Evolutionary conservation across 2,329 filamentous ascomycete genomes (phyloP).

Genomic region (Arthrobotrys sphaeroides): DNA sequence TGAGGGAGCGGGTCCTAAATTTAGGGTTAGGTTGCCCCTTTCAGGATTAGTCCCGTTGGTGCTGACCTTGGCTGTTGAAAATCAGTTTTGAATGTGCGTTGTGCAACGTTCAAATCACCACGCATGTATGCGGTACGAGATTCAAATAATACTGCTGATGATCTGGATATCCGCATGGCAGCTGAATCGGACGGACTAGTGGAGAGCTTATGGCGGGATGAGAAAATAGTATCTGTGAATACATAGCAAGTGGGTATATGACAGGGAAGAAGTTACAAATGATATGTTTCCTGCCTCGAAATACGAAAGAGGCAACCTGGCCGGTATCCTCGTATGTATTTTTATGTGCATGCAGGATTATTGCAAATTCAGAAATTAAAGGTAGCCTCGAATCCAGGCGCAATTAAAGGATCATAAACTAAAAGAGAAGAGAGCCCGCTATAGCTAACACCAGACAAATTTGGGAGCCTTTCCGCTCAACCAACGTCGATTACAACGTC

Average conservation of each 20-base stretch:
- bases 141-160: too few relatives aligned
- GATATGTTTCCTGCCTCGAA: neutral
- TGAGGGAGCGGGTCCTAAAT: conserved; percentile 52
- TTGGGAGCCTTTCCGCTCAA: neutral
- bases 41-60: conserved; percentile 21
- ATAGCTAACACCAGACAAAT: too few relatives aligned
- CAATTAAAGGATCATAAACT: too few relatives aligned
- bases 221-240: neutral
- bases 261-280: neutral
- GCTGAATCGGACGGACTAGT: neutral
- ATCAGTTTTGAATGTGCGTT: neutral
- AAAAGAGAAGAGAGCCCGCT: too few relatives aligned
- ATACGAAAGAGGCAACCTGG: neutral
- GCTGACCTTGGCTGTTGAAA: conserved; percentile 21
- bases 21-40: conserved; percentile 37
- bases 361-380: too few relatives aligned
- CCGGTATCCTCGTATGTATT: neutral
- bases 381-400: too few relatives aligned
- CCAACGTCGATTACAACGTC: conserved; percentile 58
- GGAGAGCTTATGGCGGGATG: neutral
- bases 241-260: neutral
- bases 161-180: neutral
- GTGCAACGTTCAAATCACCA: neutral
- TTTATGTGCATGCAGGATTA: too few relatives aligned
- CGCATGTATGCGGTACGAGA: neutral